phyloP scores from a whole-genome alignment of 176 grass and related monocot species.

The Poa pratensis region DNA sequence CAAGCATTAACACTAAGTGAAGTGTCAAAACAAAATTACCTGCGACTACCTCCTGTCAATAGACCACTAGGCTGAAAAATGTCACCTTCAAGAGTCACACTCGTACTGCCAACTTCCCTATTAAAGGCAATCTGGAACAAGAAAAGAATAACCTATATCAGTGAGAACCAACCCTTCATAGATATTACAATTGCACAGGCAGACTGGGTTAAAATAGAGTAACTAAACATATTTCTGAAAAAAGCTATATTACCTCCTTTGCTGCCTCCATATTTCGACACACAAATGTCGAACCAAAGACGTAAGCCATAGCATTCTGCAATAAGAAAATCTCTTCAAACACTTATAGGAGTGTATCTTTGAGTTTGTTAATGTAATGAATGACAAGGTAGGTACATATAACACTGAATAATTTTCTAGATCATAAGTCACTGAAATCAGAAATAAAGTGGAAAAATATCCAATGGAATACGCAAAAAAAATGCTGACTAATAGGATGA shows the following conservation, averaged over 20 bases:
- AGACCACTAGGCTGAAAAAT: slow-evolving; percentile 87
- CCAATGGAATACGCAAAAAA: neutral
- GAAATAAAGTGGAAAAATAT: slow-evolving; percentile 24
- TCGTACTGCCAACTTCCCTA: slow-evolving; percentile 61
- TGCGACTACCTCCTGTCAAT: slow-evolving; percentile 97
- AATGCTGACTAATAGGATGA: slow-evolving; percentile 14
- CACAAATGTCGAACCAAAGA: slow-evolving; percentile 96
- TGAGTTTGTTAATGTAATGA: slow-evolving; percentile 22
- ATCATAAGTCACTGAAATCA: neutral
- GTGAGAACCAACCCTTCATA: slow-evolving; percentile 18
- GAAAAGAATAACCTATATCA: slow-evolving; percentile 37
- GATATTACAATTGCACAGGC: slow-evolving; percentile 10
- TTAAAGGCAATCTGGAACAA: slow-evolving; percentile 74
- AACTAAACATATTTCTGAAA: slow-evolving; percentile 14
- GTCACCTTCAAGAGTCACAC: slow-evolving; percentile 96
- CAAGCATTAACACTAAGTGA: slow-evolving; percentile 18
- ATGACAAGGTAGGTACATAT: neutral
- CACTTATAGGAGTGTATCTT: neutral
- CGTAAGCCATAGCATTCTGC: slow-evolving; percentile 87
- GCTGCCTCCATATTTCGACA: slow-evolving; percentile 77
- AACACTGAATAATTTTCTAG: neutral
- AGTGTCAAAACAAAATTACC: slow-evolving; percentile 53
- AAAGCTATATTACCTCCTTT: slow-evolving; percentile 71
- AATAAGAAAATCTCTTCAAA: slow-evolving; percentile 48
- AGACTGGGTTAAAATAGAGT: slow-evolving; percentile 32